Evolutionary conservation across 2,329 filamentous ascomycete species (phyloP).

Genomic region (Teratosphaeria gauchensis): DNA sequence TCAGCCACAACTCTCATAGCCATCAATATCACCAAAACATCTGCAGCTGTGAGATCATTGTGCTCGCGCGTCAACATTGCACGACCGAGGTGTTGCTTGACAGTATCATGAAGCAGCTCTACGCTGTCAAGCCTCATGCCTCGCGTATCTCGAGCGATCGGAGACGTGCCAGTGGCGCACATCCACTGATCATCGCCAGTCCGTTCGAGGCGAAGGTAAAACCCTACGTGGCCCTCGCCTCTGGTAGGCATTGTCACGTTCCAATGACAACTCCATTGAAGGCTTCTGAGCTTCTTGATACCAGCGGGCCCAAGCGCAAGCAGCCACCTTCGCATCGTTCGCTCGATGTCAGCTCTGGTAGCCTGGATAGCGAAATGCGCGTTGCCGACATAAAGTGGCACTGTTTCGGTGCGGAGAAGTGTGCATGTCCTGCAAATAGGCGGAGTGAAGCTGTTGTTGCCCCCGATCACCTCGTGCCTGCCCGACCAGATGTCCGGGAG

Average conservation of each 20-base stretch:
- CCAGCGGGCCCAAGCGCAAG: conserved; percentile 5
- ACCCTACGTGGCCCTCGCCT: conserved; percentile 19
- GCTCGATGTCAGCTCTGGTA: conserved; percentile 2
- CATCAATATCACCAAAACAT: conserved; percentile 10
- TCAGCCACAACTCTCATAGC: conserved; percentile 16
- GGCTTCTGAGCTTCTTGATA: conserved; percentile 9
- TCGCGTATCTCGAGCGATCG: conserved; percentile 10
- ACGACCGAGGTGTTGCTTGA: conserved; percentile 2
- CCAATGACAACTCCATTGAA: conserved; percentile 19
- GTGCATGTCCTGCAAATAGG: conserved; percentile 12
- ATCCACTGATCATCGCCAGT: conserved; percentile 3
- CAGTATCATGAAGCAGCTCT: conserved; percentile 12
- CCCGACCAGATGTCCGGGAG: conserved; percentile 1
- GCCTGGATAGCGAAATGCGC: conserved; percentile 14
- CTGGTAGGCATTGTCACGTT: conserved; percentile 9
- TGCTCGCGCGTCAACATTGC: neutral
- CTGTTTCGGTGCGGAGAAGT: conserved; percentile 13
- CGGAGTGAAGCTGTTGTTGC: conserved; percentile 10
- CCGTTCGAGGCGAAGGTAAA: conserved; percentile 15
- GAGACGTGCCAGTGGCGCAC: conserved; percentile 8
- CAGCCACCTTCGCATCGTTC: conserved; percentile 9
- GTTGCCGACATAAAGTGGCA: conserved; percentile 13
- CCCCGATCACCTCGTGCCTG: conserved; percentile 6
- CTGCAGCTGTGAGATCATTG: conserved; percentile 1
- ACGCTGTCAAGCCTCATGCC: conserved; percentile 16